Base-by-base conservation (phyloP, 1,284 basidiomycete species). In the Leccinum griseonigrum region DNA sequence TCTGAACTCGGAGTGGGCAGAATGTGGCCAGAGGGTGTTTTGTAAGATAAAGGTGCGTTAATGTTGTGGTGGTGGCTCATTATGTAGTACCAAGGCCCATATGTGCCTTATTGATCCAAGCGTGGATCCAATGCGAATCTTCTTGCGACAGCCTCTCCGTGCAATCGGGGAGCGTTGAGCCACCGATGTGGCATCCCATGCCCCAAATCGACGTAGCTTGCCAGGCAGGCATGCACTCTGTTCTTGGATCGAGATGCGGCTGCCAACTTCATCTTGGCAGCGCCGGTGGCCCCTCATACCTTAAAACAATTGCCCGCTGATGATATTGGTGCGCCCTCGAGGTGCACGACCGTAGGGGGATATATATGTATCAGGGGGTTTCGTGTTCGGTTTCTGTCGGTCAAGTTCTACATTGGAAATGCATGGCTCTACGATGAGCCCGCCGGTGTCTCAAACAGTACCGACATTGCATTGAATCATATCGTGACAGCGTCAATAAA, bases 301-400 rank as follows among this genome's bases (percentile, higher is more conserved):
- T 46, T 2, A 28, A 13, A 36, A 4, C 31, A 34, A 60, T 3
- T 36, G 61, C 48, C 64, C 57, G 32, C 55, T 29, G 55, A 55
- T 48, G 46, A 56, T 36, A 53, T 68, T 40, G 11, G 10, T 46
- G 16, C 43, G 22, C 31, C 61, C 28, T 56, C 52, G 52, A 43
- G 14, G n/a, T 43, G 40, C 40, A 43, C 16, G 9, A 11, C 10
- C 40, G 40, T 43, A 43, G n/a, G n/a, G 54, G 36, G 2, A 56
- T 29, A 40, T 57, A 13, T 3, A 57, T 65, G 57, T 50, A 53
- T 34, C 10, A 43, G n/a, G 16, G 7, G 14, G 34, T 29, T 54
- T 18, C 18, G 31, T 54, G 31, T 31, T 10, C 31, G n/a, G 18
- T 51, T 50, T 40, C 38, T 11, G 11, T 18, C 46, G 6, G 22